A percentile compares a stretch with the other conserved stretches of the same genome.
These are phyloP conservation scores for Gautieria morchelliformis DNA, from an alignment of 768 basidiomycete species.

Conservation along the genomic window DNA sequence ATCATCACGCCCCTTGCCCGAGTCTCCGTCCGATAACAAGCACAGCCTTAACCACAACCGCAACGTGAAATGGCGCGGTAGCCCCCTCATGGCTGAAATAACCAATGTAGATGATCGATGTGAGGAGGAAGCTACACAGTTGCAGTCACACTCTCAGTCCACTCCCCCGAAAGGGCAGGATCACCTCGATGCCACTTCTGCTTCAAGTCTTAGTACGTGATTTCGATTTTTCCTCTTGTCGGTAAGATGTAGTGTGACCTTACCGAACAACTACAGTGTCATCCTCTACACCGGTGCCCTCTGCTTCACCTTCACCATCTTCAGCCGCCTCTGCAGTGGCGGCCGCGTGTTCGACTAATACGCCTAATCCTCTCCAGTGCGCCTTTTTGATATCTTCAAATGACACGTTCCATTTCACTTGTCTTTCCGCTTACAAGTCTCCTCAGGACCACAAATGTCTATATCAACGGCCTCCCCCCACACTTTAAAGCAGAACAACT, in stretches of 20 bases:
- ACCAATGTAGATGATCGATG: background rate
- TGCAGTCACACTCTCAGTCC: too few species aligned
- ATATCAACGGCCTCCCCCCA: conserved; percentile 81
- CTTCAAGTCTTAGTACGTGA: too few species aligned
- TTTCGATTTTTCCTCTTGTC: too few species aligned
- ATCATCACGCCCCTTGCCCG: background rate
- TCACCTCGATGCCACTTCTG: too few species aligned
- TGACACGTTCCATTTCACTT: background rate
- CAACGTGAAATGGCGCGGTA: background rate
- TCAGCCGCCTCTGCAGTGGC: background rate
- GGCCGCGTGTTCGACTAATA: conserved; percentile 2
- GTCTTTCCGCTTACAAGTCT: background rate
- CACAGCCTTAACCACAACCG: background rate
- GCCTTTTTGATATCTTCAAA: background rate
- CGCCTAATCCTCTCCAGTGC: conserved; percentile 6
- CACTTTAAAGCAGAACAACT: conserved; percentile 76
- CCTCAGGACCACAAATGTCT: conserved; percentile 59
- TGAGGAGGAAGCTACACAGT: too few species aligned
- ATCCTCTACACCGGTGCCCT: background rate
- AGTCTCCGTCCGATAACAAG: background rate
- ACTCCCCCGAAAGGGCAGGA: too few species aligned
- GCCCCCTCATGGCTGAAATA: background rate
- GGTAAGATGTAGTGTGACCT: background rate
- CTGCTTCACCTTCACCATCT: background rate
- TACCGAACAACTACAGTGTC: background rate